phyloP scores from a whole-genome alignment of 1,284 basidiomycete species.

The Irpex sp. region DNA sequence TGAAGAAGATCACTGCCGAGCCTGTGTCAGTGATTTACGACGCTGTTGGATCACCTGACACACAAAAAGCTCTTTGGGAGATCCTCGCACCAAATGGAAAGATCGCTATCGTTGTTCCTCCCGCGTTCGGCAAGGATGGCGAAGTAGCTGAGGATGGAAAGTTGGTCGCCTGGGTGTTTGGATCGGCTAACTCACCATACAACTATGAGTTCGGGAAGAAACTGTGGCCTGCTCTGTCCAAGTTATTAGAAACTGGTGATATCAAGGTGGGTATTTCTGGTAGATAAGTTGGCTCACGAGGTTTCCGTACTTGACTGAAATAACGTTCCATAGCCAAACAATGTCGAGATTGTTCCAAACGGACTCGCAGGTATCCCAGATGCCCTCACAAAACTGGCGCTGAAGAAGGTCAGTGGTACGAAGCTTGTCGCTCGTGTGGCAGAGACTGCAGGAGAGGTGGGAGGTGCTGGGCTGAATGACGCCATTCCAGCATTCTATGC shows the following conservation, averaged over 20 bases:
- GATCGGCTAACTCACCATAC: slow-evolving; percentile 3
- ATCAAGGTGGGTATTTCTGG: slow-evolving; percentile 6
- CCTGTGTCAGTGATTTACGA: slow-evolving; percentile 38
- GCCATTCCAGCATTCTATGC: neutral
- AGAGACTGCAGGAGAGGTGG: slow-evolving; percentile 19
- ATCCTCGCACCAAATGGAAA: slow-evolving; percentile 19
- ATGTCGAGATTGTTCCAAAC: slow-evolving; percentile 24
- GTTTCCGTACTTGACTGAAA: neutral
- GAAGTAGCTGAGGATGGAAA: slow-evolving; percentile 4
- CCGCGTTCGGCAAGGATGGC: neutral
- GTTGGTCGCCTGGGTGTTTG: slow-evolving; percentile 8
- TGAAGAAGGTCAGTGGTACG: slow-evolving; percentile 22
- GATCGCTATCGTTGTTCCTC: neutral
- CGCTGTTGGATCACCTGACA: slow-evolving; percentile 15
- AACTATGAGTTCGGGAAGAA: slow-evolving; percentile 9
- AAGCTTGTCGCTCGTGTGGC: slow-evolving; percentile 28
- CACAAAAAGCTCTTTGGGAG: neutral
- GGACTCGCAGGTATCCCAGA: slow-evolving; percentile 27
- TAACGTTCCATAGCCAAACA: slow-evolving; percentile 6
- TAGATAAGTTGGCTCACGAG: neutral
- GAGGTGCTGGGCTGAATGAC: neutral
- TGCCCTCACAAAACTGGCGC: slow-evolving; percentile 21
- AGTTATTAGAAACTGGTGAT: slow-evolving; percentile 9
- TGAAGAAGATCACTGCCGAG: slow-evolving; percentile 20
- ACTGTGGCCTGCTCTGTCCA: slow-evolving; percentile 12